Evolutionary conservation across 2,329 filamentous ascomycete species (phyloP), one percentile per base, ranked within the genome.

Genomic region (Meredithiella fracta): DNA sequence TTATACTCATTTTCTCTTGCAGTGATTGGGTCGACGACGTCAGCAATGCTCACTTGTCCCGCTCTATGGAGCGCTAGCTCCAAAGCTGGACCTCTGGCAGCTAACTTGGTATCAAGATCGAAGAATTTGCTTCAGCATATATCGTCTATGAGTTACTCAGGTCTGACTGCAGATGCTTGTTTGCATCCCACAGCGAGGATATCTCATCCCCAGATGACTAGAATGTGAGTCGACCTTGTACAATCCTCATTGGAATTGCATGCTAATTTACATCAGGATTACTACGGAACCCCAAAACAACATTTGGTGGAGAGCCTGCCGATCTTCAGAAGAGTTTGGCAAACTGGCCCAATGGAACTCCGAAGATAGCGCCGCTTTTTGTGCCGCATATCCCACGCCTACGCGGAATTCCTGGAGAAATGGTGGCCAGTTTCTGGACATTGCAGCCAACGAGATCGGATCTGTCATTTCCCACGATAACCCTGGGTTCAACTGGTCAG

Each of bases 381-480:
- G 57, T 11, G 40, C 44, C n/a, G 42, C 50, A 11, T 58, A 58
- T 44, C 57, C 57, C 5, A 50, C 50, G 15, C 38, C 50, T 0
- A n/a, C 49, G 0, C 49, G 51, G 9, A 53, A 29, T 17, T 20
- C 51, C 26, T 58, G 57, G 57, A 38, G 57, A 15, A 23, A 20
- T 23, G 57, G 57, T 20, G 57, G 53, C 14, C 57, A 56, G 49
- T 58, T 55, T n/a, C 44, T 58, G 9, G 57, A 58, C 20, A 56
- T 58, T 49, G 57, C 57, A 6, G 38, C 57, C 42, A 58, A 58
- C 26, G 57, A 58, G 31, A 58, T 58, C 29, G 57, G 57, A 25
- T 23, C 50, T 3, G 49, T 50, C n/a, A 58, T 58, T 14, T 47
- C 52, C 49, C 31, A 53, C 37, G 49, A 58, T 17, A 58, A 58